phyloP scores from a whole-genome alignment of 345 rosid genomes.

The Brassica nigra region DNA sequence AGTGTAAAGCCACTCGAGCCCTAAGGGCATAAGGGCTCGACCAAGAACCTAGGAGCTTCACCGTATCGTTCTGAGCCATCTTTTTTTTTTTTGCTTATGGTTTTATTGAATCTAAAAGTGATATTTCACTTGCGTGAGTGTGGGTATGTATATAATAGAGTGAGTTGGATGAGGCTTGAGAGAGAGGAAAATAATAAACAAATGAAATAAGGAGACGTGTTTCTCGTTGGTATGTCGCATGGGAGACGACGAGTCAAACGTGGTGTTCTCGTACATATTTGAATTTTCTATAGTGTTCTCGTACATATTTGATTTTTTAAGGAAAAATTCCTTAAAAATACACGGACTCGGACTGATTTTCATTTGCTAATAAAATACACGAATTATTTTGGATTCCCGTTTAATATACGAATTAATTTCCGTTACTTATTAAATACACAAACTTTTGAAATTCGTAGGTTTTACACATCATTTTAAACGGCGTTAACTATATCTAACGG shows the following conservation, averaged over 20 bases:
- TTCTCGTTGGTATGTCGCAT: background rate
- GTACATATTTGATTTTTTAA: too few relatives aligned
- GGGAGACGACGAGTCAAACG: background rate
- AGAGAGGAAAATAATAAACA: background rate
- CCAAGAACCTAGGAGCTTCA: constrained; percentile 8
- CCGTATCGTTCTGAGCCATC: constrained; percentile 17
- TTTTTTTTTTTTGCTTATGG: background rate
- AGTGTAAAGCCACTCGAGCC: constrained; percentile 17
- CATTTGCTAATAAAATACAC: too few relatives aligned
- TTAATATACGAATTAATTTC: too few relatives aligned
- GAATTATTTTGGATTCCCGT: too few relatives aligned
- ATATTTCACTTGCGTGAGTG: background rate
- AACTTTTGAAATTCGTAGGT: too few relatives aligned
- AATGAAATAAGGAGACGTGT: background rate
- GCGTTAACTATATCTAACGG: too few relatives aligned
- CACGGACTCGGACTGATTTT: too few relatives aligned
- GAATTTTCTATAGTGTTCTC: background rate
- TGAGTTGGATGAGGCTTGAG: background rate
- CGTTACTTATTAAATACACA: too few relatives aligned
- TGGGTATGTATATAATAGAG: background rate
- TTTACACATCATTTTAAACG: too few relatives aligned
- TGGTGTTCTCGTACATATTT: background rate
- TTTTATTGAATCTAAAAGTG: background rate
- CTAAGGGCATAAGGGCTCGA: constrained; percentile 1
- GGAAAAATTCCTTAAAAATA: too few relatives aligned